A percentile compares a stretch with the other conserved stretches of the same genome.
phyloP scores from a whole-genome alignment of 2,329 filamentous ascomycete genomes.

The Talaromyces sp. region DNA sequence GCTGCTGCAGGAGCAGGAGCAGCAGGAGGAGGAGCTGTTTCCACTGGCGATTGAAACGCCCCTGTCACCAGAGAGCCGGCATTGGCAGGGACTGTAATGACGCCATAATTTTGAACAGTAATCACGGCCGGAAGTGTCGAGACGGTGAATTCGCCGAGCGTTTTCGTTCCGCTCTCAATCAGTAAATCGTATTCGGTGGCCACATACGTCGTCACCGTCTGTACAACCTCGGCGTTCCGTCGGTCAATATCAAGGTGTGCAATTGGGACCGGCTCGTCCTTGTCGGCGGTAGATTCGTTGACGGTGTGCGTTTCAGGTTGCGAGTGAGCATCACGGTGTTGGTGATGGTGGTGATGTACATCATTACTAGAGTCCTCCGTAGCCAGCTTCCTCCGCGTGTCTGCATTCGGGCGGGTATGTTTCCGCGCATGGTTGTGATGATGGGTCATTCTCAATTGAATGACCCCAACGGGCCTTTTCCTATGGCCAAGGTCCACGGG shows the following conservation, averaged over 20 bases:
- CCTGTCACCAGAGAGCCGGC: conserved; percentile 10
- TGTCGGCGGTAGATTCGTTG: background rate
- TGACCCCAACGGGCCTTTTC: conserved; percentile 6
- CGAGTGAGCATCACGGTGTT: background rate
- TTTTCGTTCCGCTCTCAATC: conserved; percentile 15
- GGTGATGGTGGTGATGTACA: background rate
- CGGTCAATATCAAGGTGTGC: background rate
- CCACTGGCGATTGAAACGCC: background rate
- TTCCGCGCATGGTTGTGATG: conserved; percentile 7
- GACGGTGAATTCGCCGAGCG: conserved; percentile 16
- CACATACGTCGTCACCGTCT: conserved; percentile 14
- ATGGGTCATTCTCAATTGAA: conserved; percentile 11
- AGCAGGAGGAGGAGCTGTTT: background rate
- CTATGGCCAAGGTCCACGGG: background rate
- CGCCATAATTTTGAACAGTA: conserved; percentile 16
- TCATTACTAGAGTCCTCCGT: background rate
- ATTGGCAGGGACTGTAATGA: conserved; percentile 18
- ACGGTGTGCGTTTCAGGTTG: background rate
- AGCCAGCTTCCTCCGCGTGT: background rate
- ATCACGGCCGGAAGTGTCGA: conserved; percentile 18
- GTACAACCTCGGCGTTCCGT: conserved; percentile 6
- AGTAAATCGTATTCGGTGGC: conserved; percentile 19
- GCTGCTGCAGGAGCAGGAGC: background rate
- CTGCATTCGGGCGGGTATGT: conserved; percentile 6
- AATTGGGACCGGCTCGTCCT: background rate